phyloP scores from a whole-genome alignment of 768 basidiomycete genomes.

The Auriscalpium microsporum region DNA sequence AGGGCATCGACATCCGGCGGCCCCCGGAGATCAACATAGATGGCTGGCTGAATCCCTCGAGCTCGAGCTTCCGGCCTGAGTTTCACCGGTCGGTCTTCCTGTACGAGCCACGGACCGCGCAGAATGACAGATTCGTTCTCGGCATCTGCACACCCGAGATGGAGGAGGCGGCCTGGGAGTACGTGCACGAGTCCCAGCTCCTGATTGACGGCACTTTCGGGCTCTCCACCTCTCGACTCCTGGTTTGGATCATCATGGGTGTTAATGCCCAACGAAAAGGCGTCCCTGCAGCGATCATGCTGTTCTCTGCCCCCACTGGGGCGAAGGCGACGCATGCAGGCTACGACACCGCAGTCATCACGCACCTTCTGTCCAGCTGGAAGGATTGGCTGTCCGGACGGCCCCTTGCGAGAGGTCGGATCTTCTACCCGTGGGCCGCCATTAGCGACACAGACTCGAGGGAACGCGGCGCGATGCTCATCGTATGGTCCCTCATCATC shows the following conservation, averaged over 20 bases:
- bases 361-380: slow-evolving; percentile 11
- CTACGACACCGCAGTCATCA: slow-evolving; percentile 17
- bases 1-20: slow-evolving; percentile 7
- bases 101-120: slow-evolving; percentile 16
- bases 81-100: slow-evolving; percentile 18
- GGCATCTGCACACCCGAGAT: slow-evolving; percentile 24
- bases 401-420: neutral
- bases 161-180: slow-evolving; percentile 16
- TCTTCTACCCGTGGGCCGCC: slow-evolving; percentile 21
- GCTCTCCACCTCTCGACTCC: slow-evolving; percentile 12
- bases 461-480: slow-evolving; percentile 23
- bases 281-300: slow-evolving; percentile 22
- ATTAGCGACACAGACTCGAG: slow-evolving; percentile 27
- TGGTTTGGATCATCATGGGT: slow-evolving; percentile 26
- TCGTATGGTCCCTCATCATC: slow-evolving; percentile 19
- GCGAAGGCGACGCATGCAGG: slow-evolving; percentile 17
- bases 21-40: slow-evolving; percentile 15
- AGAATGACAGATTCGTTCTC: slow-evolving; percentile 21
- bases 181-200: slow-evolving; percentile 13
- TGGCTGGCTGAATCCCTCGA: slow-evolving; percentile 16
- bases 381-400: neutral
- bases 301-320: slow-evolving; percentile 24
- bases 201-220: slow-evolving; percentile 18
- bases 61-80: slow-evolving; percentile 10
- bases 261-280: slow-evolving; percentile 21